Evolutionary conservation across 2,329 filamentous ascomycete genomes (phyloP).

Genomic region (Didymosphaeria variabile): DNA sequence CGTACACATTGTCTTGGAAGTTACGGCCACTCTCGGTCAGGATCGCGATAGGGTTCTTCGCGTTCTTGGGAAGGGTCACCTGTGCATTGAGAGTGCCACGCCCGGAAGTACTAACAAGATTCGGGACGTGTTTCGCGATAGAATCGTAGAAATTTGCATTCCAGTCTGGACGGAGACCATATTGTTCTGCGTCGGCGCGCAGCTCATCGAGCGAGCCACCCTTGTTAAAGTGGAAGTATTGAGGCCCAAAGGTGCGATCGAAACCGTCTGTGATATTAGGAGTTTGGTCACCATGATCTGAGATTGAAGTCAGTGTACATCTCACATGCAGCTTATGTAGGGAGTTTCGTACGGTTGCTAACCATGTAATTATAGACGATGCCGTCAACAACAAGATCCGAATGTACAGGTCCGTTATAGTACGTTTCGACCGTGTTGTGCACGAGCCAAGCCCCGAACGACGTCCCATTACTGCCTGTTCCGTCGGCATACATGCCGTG

Average conservation of each 20-base stretch:
- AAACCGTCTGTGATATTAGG: slow-evolving; percentile 72
- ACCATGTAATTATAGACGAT: slow-evolving; percentile 70
- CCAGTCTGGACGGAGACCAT: slow-evolving; percentile 53
- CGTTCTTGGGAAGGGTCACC: slow-evolving; percentile 62
- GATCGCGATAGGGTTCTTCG: slow-evolving; percentile 63
- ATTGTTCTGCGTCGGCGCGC: slow-evolving; percentile 59
- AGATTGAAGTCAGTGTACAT: background rate
- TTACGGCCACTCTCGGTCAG: slow-evolving; percentile 62
- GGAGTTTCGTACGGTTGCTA: background rate
- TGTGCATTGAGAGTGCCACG: slow-evolving; percentile 62
- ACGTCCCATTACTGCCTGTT: slow-evolving; percentile 60
- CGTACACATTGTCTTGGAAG: slow-evolving; percentile 67
- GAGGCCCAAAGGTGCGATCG: slow-evolving; percentile 71
- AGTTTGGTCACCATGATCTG: slow-evolving; percentile 67
- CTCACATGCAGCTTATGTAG: background rate
- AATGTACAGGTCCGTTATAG: slow-evolving; percentile 69
- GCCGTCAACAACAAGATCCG: slow-evolving; percentile 70
- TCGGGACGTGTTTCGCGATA: slow-evolving; percentile 67
- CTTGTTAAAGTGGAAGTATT: slow-evolving; percentile 71
- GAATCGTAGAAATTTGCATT: slow-evolving; percentile 68
- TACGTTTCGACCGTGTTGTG: slow-evolving; percentile 72
- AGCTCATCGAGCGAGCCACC: slow-evolving; percentile 56
- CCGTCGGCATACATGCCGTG: slow-evolving; percentile 66
- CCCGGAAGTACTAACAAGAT: slow-evolving; percentile 63
- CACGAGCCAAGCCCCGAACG: slow-evolving; percentile 70